These are phyloP conservation scores for Alternaria incomplexa DNA, from an alignment of 2,329 filamentous ascomycete genomes.

Conservation along the genomic window DNA sequence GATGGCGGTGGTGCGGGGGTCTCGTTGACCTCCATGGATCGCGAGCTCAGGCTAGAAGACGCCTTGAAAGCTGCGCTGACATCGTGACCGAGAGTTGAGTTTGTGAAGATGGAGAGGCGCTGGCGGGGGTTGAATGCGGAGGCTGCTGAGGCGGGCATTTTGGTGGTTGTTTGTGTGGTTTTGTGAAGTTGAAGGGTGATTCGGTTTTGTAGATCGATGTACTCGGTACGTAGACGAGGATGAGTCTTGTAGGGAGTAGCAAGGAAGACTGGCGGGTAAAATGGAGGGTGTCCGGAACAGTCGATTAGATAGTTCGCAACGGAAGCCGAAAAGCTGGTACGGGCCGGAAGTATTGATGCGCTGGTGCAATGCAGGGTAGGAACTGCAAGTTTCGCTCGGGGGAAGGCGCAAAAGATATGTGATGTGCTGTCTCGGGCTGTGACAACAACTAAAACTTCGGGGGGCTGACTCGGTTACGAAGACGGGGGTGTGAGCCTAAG, in stretches of 20 bases:
- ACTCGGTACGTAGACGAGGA: neutral
- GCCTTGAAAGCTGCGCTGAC: conserved; percentile 50
- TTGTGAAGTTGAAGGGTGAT: neutral
- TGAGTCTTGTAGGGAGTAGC: neutral
- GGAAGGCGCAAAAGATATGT: conserved; percentile 22
- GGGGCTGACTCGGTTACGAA: conserved; percentile 13
- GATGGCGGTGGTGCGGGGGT: conserved; percentile 50
- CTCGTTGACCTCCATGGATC: conserved; percentile 41
- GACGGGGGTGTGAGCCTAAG: conserved; percentile 22
- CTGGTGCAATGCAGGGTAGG: conserved; percentile 23
- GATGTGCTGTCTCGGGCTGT: conserved; percentile 42
- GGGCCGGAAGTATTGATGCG: conserved; percentile 15
- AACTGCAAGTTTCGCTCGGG: conserved; percentile 5
- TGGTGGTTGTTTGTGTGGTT: conserved; percentile 10
- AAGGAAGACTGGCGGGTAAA: neutral
- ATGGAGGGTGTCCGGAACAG: conserved; percentile 12
- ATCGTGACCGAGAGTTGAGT: conserved; percentile 49
- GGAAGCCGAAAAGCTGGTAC: conserved; percentile 5
- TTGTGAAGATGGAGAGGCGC: conserved; percentile 51
- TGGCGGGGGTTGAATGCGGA: conserved; percentile 44
- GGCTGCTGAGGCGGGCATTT: conserved; percentile 36
- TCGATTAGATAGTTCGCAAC: conserved; percentile 25
- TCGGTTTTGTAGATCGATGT: neutral
- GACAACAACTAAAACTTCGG: conserved; percentile 17
- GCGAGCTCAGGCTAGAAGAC: conserved; percentile 34